These are phyloP conservation scores for Backusella psychrophila DNA, from an alignment of 192 early-diverging fungal genomes.

Conservation along the genomic window DNA sequence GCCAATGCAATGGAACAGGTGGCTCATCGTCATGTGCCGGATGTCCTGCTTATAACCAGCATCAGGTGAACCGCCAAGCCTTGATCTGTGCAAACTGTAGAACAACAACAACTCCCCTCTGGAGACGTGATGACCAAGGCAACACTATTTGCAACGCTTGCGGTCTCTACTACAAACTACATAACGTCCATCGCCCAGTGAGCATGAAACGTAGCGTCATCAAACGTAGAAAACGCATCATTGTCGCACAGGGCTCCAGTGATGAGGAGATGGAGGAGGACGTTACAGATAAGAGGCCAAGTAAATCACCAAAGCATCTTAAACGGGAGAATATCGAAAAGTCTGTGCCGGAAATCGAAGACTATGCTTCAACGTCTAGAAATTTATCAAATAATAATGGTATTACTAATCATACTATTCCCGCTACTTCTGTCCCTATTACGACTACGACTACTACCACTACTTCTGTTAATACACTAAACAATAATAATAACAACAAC, in stretches of 20 bases:
- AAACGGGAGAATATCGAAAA: not conserved
- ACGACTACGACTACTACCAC: not conserved
- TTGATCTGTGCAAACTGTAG: conserved; percentile 75
- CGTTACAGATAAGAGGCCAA: not conserved
- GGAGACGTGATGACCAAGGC: conserved; percentile 71
- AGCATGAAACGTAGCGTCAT: conserved; percentile 77
- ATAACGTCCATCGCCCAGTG: conserved; percentile 77
- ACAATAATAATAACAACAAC: not conserved
- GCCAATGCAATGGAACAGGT: conserved; percentile 73
- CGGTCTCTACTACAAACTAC: conserved; percentile 87
- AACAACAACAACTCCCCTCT: conserved; percentile 78
- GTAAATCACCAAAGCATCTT: not conserved
- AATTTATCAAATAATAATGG: not conserved
- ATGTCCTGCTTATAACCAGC: conserved; percentile 77
- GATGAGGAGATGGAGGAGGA: conserved; percentile 16
- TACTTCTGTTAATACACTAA: not conserved
- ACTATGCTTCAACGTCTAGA: not conserved
- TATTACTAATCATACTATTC: not conserved
- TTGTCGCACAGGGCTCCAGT: conserved; percentile 21
- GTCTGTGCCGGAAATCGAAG: not conserved
- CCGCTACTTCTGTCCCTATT: not conserved
- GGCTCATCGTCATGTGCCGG: conserved; percentile 71
- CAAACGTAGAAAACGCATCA: conserved; percentile 69
- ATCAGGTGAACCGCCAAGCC: conserved; percentile 54
- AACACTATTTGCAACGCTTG: conserved; percentile 85